Evolutionary conservation across 805 yeast species (phyloP), one percentile per base, ranked within the genome.

Genomic region (Candida krabiensis): DNA sequence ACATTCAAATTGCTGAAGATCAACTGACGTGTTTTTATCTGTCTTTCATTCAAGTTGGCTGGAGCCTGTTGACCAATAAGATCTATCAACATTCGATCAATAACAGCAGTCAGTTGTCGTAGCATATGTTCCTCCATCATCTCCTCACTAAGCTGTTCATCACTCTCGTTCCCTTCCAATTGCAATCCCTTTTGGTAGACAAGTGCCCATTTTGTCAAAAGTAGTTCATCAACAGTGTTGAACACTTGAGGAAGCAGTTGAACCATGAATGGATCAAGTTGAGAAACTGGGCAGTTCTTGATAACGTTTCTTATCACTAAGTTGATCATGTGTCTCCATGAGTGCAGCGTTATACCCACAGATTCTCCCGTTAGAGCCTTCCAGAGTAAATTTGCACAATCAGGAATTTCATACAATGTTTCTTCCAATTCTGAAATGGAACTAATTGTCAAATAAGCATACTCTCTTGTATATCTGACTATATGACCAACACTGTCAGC

Each of bases 401-500:
- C 80, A 2, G 96, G 96, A 30, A 90, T 79, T 44, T 83, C 90
- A 54, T 86, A 93, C 44, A 93, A 70, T 0, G 96, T 85, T 43
- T 83, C 95, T 34, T 93, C 97, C 38, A 93, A 70, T 53, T 87
- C 91, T 0, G 96, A 79, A 35, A 93, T 84, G 2, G 96, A 86
- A 13, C 95, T 90, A 24, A 93, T 72, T 1, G 97, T 87, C 46
- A 91, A 65, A 57, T 89, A 86, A 2, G 96, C 96, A 59, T 95
- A 93, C 61, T 93, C 99, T 49, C 99, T 77, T 0, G 99, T 93
- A 56, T 95, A 93, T 53, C 99, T 73, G 12, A 93, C 83, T 54
- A 88, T 86, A 61, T 93, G 97, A 13, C 99, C 99, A 11, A 93
- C 95, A 11, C 96, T 85, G 59, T 95, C 98, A 0, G 99, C 98